These are phyloP conservation scores for Coniosporium apollinis DNA, from an alignment of 495 filamentous ascomycete species.

Conservation along the genomic window DNA sequence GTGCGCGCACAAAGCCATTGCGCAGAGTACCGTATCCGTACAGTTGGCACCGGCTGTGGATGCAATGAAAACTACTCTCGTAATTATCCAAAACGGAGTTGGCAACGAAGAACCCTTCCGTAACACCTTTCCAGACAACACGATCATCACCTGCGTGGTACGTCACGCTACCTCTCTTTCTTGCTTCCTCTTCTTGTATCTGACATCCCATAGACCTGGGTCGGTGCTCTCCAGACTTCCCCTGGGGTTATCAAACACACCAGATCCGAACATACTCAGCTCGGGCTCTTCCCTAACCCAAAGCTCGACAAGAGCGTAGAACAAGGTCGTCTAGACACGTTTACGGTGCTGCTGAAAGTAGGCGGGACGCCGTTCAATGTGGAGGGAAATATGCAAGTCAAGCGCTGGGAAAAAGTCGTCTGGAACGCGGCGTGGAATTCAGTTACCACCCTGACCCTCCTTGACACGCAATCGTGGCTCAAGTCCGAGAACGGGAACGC, in stretches of 20 bases:
- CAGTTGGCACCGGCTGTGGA: conserved; percentile 26
- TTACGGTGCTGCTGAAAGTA: conserved; percentile 22
- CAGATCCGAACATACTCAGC: conserved; percentile 26
- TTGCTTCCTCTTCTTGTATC: conserved; percentile 5
- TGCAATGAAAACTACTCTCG: conserved; percentile 13
- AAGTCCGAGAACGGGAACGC: conserved; percentile 27
- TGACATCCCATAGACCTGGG: too few species aligned
- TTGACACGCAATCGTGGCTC: conserved; percentile 34
- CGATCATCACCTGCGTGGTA: conserved; percentile 23
- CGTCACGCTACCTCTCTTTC: conserved; percentile 9
- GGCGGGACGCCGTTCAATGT: conserved; percentile 28
- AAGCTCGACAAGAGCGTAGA: conserved; percentile 13
- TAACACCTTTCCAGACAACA: conserved; percentile 12
- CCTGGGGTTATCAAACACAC: conserved; percentile 30
- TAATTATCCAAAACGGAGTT: conserved; percentile 26
- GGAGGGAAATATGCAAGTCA: conserved; percentile 28
- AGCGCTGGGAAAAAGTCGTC: conserved; percentile 37
- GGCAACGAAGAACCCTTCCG: conserved; percentile 25
- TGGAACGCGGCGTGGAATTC: conserved; percentile 41
- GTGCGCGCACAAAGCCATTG: conserved; percentile 35
- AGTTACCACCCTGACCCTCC: conserved; percentile 30
- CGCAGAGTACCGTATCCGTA: conserved; percentile 22
- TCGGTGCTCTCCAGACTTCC: conserved; percentile 30
- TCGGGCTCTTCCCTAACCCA: conserved; percentile 28
- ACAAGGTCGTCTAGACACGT: conserved; percentile 20